Conservation (phyloP, 129 eudicot species). For the Erigeron canadensis region DNA sequence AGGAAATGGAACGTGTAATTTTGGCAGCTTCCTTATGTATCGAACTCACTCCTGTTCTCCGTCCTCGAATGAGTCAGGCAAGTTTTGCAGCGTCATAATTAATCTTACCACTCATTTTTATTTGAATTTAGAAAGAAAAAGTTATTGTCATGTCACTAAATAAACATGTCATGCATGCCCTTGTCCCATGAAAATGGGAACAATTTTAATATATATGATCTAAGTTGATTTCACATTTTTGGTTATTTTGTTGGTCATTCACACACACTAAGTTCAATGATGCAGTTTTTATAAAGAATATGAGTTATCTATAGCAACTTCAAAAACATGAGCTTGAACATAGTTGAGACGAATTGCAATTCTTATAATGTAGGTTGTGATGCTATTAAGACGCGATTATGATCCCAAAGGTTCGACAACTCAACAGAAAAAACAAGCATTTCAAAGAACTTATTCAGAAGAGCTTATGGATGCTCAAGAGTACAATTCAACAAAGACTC, state of each 20-base stretch:
- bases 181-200: background rate
- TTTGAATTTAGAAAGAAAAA: too few species aligned
- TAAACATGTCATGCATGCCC: background rate
- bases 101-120: too few species aligned
- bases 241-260: background rate
- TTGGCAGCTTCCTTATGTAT: constrained; percentile 63
- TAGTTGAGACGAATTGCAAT: background rate
- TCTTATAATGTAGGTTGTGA: constrained; percentile 46
- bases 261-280: background rate
- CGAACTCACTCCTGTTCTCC: constrained; percentile 50
- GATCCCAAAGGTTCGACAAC: constrained; percentile 33
- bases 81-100: constrained; percentile 13
- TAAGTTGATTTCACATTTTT: background rate
- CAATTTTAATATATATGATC: background rate
- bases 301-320: background rate
- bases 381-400: constrained; percentile 44
- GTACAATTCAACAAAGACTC: constrained; percentile 64
- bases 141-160: background rate
- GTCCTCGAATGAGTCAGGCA: constrained; percentile 84
- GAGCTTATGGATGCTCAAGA: constrained; percentile 67
- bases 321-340: background rate
- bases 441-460: constrained; percentile 75
- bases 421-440: constrained; percentile 40
- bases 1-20: constrained; percentile 59
- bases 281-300: background rate